Percentiles rank a stretch among this genome's conserved stretches.
These are phyloP conservation scores for Saccharomycopsis schoenii DNA, from an alignment of 805 yeast genomes.

Conservation along the genomic window DNA sequence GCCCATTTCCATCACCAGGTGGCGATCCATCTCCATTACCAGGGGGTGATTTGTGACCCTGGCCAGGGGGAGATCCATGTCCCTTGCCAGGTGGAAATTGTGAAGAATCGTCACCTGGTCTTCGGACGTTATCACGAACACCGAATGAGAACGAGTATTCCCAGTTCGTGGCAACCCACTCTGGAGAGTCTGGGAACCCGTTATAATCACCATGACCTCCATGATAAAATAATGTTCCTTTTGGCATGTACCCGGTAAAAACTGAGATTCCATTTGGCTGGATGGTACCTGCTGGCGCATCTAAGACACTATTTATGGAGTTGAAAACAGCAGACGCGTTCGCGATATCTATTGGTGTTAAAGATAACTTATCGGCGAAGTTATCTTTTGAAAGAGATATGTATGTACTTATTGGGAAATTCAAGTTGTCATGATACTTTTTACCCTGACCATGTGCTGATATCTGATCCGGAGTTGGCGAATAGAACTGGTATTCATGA, in stretches of 20 bases:
- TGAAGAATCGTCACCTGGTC: constrained; percentile 4
- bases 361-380: not conserved
- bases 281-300: constrained; percentile 41
- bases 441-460: not conserved
- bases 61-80: not conserved
- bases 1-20: not conserved
- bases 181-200: constrained; percentile 35
- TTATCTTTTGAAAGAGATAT: not conserved
- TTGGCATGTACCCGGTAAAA: constrained; percentile 51
- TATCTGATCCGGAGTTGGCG: not conserved
- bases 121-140: not conserved
- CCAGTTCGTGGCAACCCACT: constrained; percentile 58
- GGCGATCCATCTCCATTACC: not conserved
- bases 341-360: constrained; percentile 20
- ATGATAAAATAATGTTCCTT: constrained; percentile 50
- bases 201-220: constrained; percentile 30
- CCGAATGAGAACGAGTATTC: constrained; percentile 47
- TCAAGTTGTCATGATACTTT: not conserved
- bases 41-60: too few species aligned
- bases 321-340: constrained; percentile 51
- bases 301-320: constrained; percentile 42
- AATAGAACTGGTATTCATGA: not conserved
- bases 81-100: not conserved
- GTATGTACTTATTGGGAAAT: not conserved
- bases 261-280: constrained; percentile 48